These are phyloP conservation scores for Zelonia costaricensis DNA, from an alignment of 208 protist species.

Conservation along the genomic window DNA sequence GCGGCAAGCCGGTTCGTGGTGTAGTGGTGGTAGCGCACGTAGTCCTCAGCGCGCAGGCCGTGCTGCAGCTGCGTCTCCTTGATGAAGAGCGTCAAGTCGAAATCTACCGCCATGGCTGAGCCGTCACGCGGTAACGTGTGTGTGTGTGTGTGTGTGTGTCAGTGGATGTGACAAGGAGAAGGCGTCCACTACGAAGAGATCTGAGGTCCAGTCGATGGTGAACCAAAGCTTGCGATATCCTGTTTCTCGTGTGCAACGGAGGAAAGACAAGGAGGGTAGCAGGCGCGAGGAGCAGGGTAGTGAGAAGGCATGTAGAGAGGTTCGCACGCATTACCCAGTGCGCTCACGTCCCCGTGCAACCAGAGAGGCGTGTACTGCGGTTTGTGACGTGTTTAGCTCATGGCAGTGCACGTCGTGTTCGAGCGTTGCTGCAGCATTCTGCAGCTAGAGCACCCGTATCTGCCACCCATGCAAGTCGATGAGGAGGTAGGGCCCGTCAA, in stretches of 20 bases:
- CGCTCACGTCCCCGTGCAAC: too few relatives aligned
- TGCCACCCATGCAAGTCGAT: neutral
- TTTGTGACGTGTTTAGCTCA: too few relatives aligned
- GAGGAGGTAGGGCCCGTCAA: neutral
- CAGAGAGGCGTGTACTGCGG: too few relatives aligned
- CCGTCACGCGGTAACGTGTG: neutral
- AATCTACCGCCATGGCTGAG: slow-evolving; percentile 43
- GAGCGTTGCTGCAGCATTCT: too few relatives aligned
- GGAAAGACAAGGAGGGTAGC: too few relatives aligned
- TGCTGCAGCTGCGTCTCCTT: slow-evolving; percentile 91
- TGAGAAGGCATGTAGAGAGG: too few relatives aligned
- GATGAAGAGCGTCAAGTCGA: slow-evolving; percentile 73
- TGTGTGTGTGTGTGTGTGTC: neutral
- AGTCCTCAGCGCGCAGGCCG: slow-evolving; percentile 82
- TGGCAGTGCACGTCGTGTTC: too few relatives aligned
- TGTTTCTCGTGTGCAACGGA: neutral
- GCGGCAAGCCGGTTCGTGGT: slow-evolving; percentile 75
- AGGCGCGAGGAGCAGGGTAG: too few relatives aligned
- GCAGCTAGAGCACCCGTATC: too few relatives aligned
- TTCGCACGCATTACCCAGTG: too few relatives aligned
- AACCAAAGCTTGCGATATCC: neutral
- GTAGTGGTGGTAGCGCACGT: slow-evolving; percentile 82
- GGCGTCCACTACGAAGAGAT: neutral
- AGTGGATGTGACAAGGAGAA: neutral
- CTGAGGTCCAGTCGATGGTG: too few relatives aligned